A percentile compares a stretch with the other conserved stretches of the same genome.
Conservation (phyloP, 345 rosid genomes). For the Balakata baccata region DNA sequence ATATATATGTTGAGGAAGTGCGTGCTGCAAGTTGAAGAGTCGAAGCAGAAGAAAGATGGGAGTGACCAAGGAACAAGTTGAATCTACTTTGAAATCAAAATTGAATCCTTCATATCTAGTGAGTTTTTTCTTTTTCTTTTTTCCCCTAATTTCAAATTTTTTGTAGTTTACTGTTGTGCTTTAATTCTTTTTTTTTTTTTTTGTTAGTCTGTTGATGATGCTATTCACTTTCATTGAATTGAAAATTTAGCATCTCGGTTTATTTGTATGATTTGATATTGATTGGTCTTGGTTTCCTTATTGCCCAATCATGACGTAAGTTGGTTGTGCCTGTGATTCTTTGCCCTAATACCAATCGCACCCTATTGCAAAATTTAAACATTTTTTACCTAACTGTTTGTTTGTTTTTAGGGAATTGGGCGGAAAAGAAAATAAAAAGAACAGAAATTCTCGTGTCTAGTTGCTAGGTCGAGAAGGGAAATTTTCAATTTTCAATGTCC, state of each 20-base stretch:
- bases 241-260: neutral
- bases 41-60: slow-evolving; percentile 41
- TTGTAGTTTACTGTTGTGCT: neutral
- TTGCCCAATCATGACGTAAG: neutral
- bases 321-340: neutral
- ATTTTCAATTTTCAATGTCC: too few relatives aligned
- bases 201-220: neutral
- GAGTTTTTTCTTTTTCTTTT: slow-evolving; percentile 25
- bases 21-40: neutral
- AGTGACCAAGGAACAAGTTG: slow-evolving; percentile 72
- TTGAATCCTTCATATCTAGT: slow-evolving; percentile 72
- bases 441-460: too few relatives aligned
- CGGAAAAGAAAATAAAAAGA: too few relatives aligned
- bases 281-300: neutral
- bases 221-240: neutral
- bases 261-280: neutral
- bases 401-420: too few relatives aligned
- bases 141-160: neutral
- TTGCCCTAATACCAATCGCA: too few relatives aligned
- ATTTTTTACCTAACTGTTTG: neutral
- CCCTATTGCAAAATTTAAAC: neutral
- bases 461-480: too few relatives aligned
- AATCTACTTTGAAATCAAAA: slow-evolving; percentile 62
- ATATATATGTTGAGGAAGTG: too few relatives aligned
- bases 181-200: neutral